Base-by-base conservation (phyloP, 768 basidiomycete genomes). In the Arthromyces matolae region DNA sequence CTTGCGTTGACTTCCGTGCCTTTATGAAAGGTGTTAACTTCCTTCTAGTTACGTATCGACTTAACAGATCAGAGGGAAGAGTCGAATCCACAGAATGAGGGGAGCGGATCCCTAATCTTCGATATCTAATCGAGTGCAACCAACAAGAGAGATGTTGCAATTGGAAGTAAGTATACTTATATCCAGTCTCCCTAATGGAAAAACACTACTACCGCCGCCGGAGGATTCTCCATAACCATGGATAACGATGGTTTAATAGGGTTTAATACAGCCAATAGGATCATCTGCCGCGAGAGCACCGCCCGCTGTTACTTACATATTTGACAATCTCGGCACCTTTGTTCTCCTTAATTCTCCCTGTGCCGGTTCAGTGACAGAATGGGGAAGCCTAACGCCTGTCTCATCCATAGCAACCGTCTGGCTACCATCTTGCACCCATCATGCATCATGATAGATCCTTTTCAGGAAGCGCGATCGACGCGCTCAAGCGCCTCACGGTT, bases 341-440 rank as follows among this genome's bases (percentile, higher is more conserved):
- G 45, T 47, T 32, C 18, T 22, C 24, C 45, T 29, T 31, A 22
- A 12, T 34, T n/a, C 22, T 8, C 18, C 41, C 14, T 38, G 19
- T 39, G 10, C 25, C 7, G n/a, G 2, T 10, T 14, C 24, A 8
- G 22, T 18, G 9, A 25, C 34, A 13, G 40, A 22, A 7, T 1
- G 23, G 10, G 6, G 28, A 18, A 12, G 19, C 8, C 29, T 23
- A n/a, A 33, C 10, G 33, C 35, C n/a, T 23, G 18, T 35, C 22
- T 23, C n/a, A n/a, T n/a, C 29, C 42, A 49, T 49, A 49, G 36
- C 42, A 49, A 49, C 48, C 41, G 27, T 16, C 41, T 37, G 10
- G 6, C 12, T 23, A 49, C 27, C 42, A 42, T 32, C 10, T 18
- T 37, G n/a, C n/a, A n/a, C n/a, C n/a, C n/a, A n/a, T n/a, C n/a